Evolutionary conservation across 345 rosid genomes (phyloP), one percentile per base, ranked within the genome.

Genomic region (Pistacia integerrima): DNA sequence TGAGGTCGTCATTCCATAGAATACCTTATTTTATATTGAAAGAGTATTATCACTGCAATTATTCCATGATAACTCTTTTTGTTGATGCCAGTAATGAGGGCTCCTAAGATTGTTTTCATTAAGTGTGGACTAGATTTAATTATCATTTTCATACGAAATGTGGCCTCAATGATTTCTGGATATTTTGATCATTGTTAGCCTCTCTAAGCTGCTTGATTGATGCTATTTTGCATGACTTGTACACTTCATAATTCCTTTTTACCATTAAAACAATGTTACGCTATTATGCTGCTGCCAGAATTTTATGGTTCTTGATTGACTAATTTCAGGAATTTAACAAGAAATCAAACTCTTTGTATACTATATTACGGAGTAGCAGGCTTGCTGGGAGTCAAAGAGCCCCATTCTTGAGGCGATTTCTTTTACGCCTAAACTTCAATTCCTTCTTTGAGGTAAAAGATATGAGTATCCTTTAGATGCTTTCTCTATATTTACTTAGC

Each of bases 371-470:
- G 57, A 90, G 99, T 74, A 96, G 97, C 87, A 90, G 96, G 83
- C 92, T 92, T 18, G 99, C 94, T 0, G 98, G 98, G 68, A 96
- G 98, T 84, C 99, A 91, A 80, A 87, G 99, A 78, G 99, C 97
- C 51, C 98, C 98, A 14, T 96, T 90, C 80, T 90, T 93, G 69
- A 91, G 99, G 74, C 94, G 97, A 51, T 93, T 96, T 84, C 97
- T 96, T 77, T 85, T 93, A 88, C 98, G 93, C 17, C 86, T 93
- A 57, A 93, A 96, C 83, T 93, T 87, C 79, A 93, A 93, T 85
- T 90, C 90, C 66, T 96, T 92, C 86, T 93, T 92, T 25, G 98
- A 96, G 98, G 99, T 92, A 78, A 75, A 63, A 56, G 48, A 51
- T 3, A 6, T 68, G 54, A 54, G 5, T 56, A 11, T 46, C 55